Conservation (phyloP, 257 asterid species). For the Capsicum rhomboideum region DNA sequence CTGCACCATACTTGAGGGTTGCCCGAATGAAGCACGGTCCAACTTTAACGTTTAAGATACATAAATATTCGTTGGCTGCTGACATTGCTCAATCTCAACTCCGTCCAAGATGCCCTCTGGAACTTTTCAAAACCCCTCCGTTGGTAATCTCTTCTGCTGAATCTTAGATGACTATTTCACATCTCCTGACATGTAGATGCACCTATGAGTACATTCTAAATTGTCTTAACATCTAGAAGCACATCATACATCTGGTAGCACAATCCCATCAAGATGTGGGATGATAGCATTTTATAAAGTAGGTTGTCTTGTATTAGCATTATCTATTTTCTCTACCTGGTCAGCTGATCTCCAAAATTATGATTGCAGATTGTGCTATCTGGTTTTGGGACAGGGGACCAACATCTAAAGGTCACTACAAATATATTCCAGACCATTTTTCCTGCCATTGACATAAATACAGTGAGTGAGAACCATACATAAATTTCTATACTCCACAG, state of each 20-base stretch:
- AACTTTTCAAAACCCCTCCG: conserved; percentile 73
- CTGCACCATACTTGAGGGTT: conserved; percentile 76
- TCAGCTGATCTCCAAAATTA: conserved; percentile 7
- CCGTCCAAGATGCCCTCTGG: conserved; percentile 75
- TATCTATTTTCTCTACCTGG: not conserved
- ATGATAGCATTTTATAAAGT: not conserved
- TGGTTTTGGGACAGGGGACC: conserved; percentile 95
- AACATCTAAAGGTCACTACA: conserved; percentile 85
- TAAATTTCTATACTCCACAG: not conserved
- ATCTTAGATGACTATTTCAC: not conserved
- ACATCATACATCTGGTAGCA: not conserved
- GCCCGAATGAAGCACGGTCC: conserved; percentile 56
- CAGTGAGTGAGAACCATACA: conserved; percentile 42
- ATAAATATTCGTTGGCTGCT: conserved; percentile 61
- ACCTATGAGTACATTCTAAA: not conserved
- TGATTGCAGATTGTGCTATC: conserved; percentile 77
- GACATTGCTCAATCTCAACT: conserved; percentile 73
- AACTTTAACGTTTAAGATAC: conserved; percentile 84
- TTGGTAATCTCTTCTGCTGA: conserved; percentile 41
- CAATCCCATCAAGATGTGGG: not conserved
- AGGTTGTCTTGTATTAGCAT: not conserved
- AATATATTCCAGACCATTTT: conserved; percentile 89
- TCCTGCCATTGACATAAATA: conserved; percentile 87
- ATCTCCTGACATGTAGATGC: not conserved
- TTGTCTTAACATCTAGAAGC: not conserved